These are phyloP conservation scores for Blastosporella zonata DNA, from an alignment of 1,284 basidiomycete genomes.

Conservation along the genomic window DNA sequence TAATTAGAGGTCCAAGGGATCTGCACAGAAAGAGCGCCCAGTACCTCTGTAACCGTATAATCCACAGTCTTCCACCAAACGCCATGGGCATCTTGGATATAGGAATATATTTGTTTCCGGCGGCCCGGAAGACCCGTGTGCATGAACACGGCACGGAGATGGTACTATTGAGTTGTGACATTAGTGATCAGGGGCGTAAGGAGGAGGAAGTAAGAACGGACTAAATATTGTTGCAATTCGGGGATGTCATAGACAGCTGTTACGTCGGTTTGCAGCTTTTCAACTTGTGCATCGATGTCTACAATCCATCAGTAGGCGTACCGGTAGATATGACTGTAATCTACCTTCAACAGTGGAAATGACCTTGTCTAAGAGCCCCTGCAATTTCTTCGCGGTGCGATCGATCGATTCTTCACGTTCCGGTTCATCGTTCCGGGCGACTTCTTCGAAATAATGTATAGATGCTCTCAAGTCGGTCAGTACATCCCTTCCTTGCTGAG, in stretches of 20 bases:
- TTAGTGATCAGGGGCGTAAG: not conserved
- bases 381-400: constrained; percentile 45
- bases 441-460: constrained; percentile 66
- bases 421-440: constrained; percentile 49
- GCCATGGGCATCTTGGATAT: constrained; percentile 54
- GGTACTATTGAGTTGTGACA: constrained; percentile 52
- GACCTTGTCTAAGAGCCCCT: constrained; percentile 47
- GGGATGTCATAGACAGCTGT: constrained; percentile 53
- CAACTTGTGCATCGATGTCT: constrained; percentile 54
- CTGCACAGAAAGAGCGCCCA: constrained; percentile 6
- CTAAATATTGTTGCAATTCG: constrained; percentile 58
- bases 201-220: constrained; percentile 28
- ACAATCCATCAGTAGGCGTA: not conserved
- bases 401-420: constrained; percentile 45
- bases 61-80: constrained; percentile 82
- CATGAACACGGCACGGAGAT: constrained; percentile 69
- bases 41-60: constrained; percentile 60
- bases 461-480: constrained; percentile 56
- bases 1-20: not conserved
- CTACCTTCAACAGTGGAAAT: constrained; percentile 54
- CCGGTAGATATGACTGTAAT: not conserved
- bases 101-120: constrained; percentile 73
- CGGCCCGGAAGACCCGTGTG: constrained; percentile 73
- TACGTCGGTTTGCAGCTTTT: constrained; percentile 40
- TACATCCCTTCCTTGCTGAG: constrained; percentile 53